Percentiles rank a stretch among this genome's conserved stretches.
Evolutionary conservation across 2,329 filamentous ascomycete genomes (phyloP).

Genomic region (Fusarium sp.): DNA sequence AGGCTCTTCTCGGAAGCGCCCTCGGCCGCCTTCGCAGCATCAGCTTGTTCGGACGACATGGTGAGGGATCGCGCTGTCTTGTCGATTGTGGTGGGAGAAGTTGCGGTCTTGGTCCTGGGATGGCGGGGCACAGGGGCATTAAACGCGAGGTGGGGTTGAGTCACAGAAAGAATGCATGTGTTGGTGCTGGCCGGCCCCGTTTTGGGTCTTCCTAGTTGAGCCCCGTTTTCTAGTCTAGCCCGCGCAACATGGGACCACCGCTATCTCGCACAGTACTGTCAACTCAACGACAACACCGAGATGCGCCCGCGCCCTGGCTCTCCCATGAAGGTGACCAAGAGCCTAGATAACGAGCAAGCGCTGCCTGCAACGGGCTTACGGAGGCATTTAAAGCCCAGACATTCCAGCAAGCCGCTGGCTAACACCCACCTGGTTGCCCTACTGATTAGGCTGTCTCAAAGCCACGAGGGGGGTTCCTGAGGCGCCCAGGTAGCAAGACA

Average conservation of each 20-base stretch:
- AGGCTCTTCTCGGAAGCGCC: slow-evolving; percentile 54
- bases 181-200: no score
- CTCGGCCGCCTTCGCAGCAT: slow-evolving; percentile 53
- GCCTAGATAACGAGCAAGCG: slow-evolving; percentile 15
- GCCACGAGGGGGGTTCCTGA: slow-evolving; percentile 6
- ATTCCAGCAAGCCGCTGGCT: slow-evolving; percentile 15
- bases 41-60: slow-evolving; percentile 59
- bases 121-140: slow-evolving; percentile 52
- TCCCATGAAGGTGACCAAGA: slow-evolving; percentile 14
- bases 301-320: slow-evolving; percentile 16
- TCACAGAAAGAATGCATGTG: slow-evolving; percentile 43
- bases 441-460: slow-evolving; percentile 15
- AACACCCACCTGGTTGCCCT: slow-evolving; percentile 3
- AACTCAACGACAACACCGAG: slow-evolving; percentile 14
- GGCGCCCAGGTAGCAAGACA: slow-evolving; percentile 12
- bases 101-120: slow-evolving; percentile 45
- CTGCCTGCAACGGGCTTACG: slow-evolving; percentile 13
- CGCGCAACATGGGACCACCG: slow-evolving; percentile 8
- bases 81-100: slow-evolving; percentile 46
- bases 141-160: slow-evolving; percentile 56
- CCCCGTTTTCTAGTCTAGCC: slow-evolving; percentile 10
- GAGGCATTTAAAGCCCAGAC: slow-evolving; percentile 13
- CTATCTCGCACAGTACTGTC: slow-evolving; percentile 20
- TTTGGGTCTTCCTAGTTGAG: no score
- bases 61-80: slow-evolving; percentile 41